phyloP scores from a whole-genome alignment of 2,329 filamentous ascomycete species.

The Juglanconis sp. region DNA sequence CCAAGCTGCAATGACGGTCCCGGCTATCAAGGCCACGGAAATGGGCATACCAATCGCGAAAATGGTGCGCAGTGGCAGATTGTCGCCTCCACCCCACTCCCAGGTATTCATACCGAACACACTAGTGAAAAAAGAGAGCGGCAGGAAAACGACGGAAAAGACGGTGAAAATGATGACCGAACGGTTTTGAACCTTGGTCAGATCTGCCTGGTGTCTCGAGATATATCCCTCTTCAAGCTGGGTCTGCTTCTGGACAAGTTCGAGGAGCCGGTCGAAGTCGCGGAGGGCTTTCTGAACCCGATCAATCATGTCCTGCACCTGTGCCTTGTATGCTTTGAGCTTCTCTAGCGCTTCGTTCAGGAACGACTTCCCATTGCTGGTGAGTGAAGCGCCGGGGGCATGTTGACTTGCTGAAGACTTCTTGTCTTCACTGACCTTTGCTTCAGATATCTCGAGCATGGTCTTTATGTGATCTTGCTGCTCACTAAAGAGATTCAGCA shows the following conservation, averaged over 20 bases:
- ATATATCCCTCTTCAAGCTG: slow-evolving; percentile 15
- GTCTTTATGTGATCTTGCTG: slow-evolving; percentile 3
- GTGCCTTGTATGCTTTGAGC: slow-evolving; percentile 1
- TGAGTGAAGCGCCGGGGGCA: not conserved
- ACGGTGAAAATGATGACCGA: slow-evolving; percentile 31
- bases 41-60: too few species aligned
- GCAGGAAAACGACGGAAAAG: slow-evolving; percentile 30
- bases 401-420: too few species aligned
- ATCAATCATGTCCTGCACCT: slow-evolving; percentile 4
- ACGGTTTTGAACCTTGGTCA: slow-evolving; percentile 22
- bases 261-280: slow-evolving; percentile 10
- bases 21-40: too few species aligned
- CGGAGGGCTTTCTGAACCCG: slow-evolving; percentile 1
- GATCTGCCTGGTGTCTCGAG: slow-evolving; percentile 13
- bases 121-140: slow-evolving; percentile 22
- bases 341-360: not conserved
- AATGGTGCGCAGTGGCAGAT: slow-evolving; percentile 2
- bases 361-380: slow-evolving; percentile 1
- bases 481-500: not conserved
- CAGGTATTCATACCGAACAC: slow-evolving; percentile 22
- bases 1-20: too few species aligned
- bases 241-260: slow-evolving; percentile 10
- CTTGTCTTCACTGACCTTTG: too few species aligned
- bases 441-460: not conserved
- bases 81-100: slow-evolving; percentile 11